Evolutionary conservation across 208 protist genomes (phyloP).

Genomic region (Balamuthia mandrillaris): DNA sequence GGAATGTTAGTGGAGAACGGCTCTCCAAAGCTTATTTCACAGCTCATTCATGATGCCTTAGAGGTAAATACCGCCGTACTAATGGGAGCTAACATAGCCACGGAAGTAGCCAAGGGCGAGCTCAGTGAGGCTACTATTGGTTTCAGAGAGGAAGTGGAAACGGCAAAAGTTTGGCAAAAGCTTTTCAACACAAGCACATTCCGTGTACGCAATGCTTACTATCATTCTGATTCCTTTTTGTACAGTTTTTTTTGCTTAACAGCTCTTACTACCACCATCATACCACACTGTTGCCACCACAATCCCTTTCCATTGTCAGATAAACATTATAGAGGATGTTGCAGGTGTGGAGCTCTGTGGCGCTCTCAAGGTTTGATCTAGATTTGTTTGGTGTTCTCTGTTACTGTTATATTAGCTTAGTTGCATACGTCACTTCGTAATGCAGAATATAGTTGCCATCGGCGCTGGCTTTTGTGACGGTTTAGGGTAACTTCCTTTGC

Average conservation of each 20-base stretch:
- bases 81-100: conserved; percentile 69
- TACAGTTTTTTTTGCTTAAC: background rate
- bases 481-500: conserved; percentile 10
- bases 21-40: background rate
- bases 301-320: background rate
- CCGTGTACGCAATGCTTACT: conserved; percentile 44
- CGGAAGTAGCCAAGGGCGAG: conserved; percentile 64
- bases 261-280: no score
- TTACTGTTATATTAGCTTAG: no score
- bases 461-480: conserved; percentile 64
- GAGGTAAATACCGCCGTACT: conserved; percentile 45
- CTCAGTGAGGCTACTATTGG: conserved; percentile 72
- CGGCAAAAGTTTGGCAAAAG: background rate
- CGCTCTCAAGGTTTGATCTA: no score
- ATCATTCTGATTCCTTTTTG: background rate
- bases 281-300: no score
- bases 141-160: background rate
- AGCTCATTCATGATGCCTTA: background rate
- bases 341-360: conserved; percentile 66
- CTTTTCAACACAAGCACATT: conserved; percentile 55
- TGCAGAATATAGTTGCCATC: conserved; percentile 69
- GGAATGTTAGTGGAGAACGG: conserved; percentile 47
- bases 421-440: no score
- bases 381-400: no score
- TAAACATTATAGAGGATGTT: conserved; percentile 56